phyloP scores from a whole-genome alignment of 345 rosid species.

The Angophora floribunda region DNA sequence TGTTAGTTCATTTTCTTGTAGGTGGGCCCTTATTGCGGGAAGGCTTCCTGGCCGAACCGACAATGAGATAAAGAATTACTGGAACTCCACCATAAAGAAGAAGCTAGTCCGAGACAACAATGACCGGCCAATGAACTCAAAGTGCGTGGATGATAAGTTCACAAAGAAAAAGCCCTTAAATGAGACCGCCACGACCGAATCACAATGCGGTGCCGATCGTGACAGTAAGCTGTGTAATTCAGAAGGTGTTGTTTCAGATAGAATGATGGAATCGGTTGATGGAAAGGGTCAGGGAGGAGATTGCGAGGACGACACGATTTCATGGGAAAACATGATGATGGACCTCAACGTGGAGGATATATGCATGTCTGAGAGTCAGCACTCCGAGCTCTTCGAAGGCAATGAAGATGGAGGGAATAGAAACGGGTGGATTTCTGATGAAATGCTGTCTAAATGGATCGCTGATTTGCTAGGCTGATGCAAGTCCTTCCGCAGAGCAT shows the following conservation, averaged over 20 bases:
- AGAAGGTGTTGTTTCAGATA: neutral
- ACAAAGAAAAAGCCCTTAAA: neutral
- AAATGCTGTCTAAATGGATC: neutral
- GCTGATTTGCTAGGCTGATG: neutral
- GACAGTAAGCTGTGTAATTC: neutral
- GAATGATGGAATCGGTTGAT: neutral
- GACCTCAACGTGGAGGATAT: neutral
- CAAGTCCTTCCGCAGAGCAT: neutral
- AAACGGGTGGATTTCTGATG: neutral
- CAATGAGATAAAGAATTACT: conserved; percentile 11
- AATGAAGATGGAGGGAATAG: neutral
- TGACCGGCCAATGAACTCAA: neutral
- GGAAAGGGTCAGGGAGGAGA: neutral
- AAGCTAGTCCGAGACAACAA: neutral
- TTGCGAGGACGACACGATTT: neutral
- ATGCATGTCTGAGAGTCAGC: neutral
- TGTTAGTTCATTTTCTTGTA: neutral
- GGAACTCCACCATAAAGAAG: conserved; percentile 2
- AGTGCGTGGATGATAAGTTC: neutral
- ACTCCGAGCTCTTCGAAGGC: neutral
- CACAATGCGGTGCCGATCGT: neutral
- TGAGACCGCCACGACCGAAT: accelerated
- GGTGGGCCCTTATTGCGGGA: conserved; percentile 3
- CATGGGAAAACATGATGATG: neutral
- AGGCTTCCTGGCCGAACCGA: conserved; percentile 11